These are phyloP conservation scores for Datisca glomerata DNA, from an alignment of 306 rosid genomes.

Conservation along the genomic window DNA sequence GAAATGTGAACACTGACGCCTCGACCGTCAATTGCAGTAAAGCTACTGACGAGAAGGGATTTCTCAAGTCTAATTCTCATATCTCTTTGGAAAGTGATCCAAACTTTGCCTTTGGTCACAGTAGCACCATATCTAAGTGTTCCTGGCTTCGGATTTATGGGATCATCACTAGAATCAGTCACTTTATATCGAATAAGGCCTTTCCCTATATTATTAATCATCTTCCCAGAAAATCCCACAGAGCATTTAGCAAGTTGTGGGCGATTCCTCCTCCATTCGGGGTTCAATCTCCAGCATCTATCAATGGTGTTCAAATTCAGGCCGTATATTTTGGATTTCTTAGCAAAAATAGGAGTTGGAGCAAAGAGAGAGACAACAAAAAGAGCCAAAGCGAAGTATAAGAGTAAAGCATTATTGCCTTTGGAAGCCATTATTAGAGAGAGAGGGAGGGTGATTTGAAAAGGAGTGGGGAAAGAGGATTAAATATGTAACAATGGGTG, in stretches of 20 bases:
- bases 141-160: constrained; percentile 23
- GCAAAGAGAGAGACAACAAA: background rate
- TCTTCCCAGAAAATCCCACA: constrained; percentile 30
- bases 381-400: constrained; percentile 1
- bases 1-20: constrained; percentile 25
- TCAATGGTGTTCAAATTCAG: constrained; percentile 21
- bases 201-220: constrained; percentile 27
- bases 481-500: no score
- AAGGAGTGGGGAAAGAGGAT: no score
- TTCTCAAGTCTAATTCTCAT: constrained; percentile 23
- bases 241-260: constrained; percentile 26
- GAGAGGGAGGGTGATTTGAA: no score
- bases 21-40: constrained; percentile 33
- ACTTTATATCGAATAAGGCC: constrained; percentile 17
- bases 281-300: constrained; percentile 31
- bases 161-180: constrained; percentile 26
- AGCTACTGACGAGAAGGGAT: constrained; percentile 32
- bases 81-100: constrained; percentile 31
- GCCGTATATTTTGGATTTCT: constrained; percentile 1
- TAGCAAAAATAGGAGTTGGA: background rate
- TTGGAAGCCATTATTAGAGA: constrained; percentile 4
- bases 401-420: background rate
- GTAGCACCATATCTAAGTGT: constrained; percentile 27
- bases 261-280: constrained; percentile 27
- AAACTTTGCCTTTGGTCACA: constrained; percentile 21